phyloP scores from a whole-genome alignment of 306 rosid species.

The Geum urbanum region DNA sequence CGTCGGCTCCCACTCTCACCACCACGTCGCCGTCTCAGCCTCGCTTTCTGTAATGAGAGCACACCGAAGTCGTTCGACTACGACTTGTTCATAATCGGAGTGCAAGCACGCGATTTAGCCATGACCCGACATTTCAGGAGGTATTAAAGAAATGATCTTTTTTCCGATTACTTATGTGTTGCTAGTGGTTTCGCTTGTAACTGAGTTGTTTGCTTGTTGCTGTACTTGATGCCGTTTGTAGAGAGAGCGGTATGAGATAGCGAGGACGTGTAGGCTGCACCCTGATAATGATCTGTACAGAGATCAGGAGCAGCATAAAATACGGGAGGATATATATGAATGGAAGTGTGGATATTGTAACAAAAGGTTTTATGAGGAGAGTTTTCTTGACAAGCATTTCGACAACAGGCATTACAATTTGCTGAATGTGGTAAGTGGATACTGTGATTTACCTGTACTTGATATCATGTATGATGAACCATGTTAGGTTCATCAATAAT shows the following conservation, averaged over 20 bases:
- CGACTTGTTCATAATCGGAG: constrained; percentile 86
- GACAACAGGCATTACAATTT: constrained; percentile 67
- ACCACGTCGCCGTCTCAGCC: constrained; percentile 9
- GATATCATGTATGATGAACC: neutral
- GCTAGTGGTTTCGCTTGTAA: neutral
- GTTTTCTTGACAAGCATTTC: constrained; percentile 66
- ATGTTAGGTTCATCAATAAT: neutral
- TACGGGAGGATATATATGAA: constrained; percentile 56
- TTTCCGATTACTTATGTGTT: neutral
- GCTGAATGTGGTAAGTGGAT: constrained; percentile 47
- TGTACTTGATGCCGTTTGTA: constrained; percentile 81
- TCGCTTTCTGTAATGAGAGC: neutral
- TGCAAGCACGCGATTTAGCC: no score
- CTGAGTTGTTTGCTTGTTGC: constrained; percentile 19
- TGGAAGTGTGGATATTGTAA: constrained; percentile 95
- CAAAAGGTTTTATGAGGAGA: constrained; percentile 82
- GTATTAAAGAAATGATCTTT: constrained; percentile 29
- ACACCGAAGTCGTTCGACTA: constrained; percentile 72
- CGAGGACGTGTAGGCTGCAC: constrained; percentile 65
- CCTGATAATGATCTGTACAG: constrained; percentile 70
- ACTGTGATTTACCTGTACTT: neutral
- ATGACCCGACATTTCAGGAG: constrained; percentile 34
- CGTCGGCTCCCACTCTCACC: constrained; percentile 31
- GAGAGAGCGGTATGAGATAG: constrained; percentile 65
- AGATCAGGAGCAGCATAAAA: constrained; percentile 87